Evolutionary conservation across 2,329 filamentous ascomycete genomes (phyloP).

Genomic region (Thermoascus crustaceus): DNA sequence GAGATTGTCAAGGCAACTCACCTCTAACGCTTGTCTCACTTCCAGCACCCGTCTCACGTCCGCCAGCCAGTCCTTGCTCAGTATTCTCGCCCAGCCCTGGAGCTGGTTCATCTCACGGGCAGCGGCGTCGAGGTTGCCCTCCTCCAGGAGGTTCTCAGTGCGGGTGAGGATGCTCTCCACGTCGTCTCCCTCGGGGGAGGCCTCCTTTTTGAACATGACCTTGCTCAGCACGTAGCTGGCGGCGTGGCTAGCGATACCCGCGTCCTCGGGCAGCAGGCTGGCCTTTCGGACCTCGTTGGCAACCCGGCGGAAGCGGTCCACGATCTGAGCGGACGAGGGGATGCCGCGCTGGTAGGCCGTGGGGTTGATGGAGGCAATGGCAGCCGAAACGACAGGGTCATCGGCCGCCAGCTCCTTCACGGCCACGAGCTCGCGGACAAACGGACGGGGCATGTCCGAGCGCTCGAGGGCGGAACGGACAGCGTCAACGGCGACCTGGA

Average conservation of each 20-base stretch:
- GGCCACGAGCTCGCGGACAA: conserved; percentile 85
- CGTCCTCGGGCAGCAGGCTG: conserved; percentile 81
- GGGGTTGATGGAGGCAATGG: conserved; percentile 94
- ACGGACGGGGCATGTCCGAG: conserved; percentile 66
- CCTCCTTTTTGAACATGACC: conserved; percentile 91
- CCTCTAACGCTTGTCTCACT: conserved; percentile 91
- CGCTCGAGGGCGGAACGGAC: conserved; percentile 77
- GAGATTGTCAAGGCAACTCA: conserved; percentile 43
- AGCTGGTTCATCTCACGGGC: conserved; percentile 92
- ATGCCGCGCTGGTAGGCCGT: conserved; percentile 87
- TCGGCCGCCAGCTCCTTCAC: conserved; percentile 84
- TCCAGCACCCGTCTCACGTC: conserved; percentile 90
- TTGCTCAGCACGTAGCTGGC: conserved; percentile 86
- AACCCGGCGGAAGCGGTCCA: conserved; percentile 93
- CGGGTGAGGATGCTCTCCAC: conserved; percentile 89
- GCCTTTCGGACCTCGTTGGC: conserved; percentile 91
- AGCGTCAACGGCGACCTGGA: conserved; percentile 91
- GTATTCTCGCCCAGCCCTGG: conserved; percentile 87
- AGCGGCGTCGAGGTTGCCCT: conserved; percentile 84
- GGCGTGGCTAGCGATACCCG: conserved; percentile 88
- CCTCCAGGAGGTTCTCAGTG: conserved; percentile 83
- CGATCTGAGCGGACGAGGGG: conserved; percentile 71
- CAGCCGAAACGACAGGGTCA: conserved; percentile 80
- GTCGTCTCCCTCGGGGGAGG: conserved; percentile 72
- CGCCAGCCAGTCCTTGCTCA: conserved; percentile 86